Percentiles rank a stretch among this genome's conserved stretches.
Evolutionary conservation across 2,329 filamentous ascomycete genomes (phyloP).

Genomic region (Tolypocladium endophyticum): DNA sequence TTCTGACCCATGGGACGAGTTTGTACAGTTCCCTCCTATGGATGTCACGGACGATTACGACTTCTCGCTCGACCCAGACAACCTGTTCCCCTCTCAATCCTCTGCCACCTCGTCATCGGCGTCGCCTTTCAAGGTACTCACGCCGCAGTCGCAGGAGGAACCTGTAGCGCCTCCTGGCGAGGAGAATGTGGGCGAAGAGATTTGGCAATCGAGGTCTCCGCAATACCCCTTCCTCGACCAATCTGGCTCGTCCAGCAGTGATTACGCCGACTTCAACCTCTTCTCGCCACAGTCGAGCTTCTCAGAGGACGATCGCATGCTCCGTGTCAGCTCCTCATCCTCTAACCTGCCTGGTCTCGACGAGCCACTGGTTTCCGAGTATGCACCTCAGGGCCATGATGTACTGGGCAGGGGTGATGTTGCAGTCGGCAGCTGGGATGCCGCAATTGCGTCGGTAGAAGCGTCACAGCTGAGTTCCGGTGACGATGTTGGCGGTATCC

Average conservation of each 20-base stretch:
- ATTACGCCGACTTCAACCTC: slow-evolving; percentile 46
- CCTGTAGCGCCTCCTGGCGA: slow-evolving; percentile 3
- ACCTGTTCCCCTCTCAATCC: slow-evolving; percentile 28
- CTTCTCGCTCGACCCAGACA: slow-evolving; percentile 33
- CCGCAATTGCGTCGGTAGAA: neutral
- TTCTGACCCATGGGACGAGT: slow-evolving; percentile 33
- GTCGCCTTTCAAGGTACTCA: slow-evolving; percentile 13
- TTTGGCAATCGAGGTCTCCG: slow-evolving; percentile 1
- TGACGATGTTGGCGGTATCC: neutral
- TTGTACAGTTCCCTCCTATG: slow-evolving; percentile 30
- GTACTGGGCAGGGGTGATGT: neutral
- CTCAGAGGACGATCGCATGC: slow-evolving; percentile 37
- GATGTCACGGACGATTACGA: slow-evolving; percentile 29
- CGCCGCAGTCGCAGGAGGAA: slow-evolving; percentile 15
- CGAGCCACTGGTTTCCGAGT: slow-evolving; percentile 2
- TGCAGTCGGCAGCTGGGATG: neutral
- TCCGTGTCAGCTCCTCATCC: slow-evolving; percentile 13
- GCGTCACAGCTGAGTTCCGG: neutral
- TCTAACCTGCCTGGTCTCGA: slow-evolving; percentile 3
- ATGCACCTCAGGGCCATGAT: neutral
- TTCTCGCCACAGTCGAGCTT: slow-evolving; percentile 39
- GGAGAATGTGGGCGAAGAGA: slow-evolving; percentile 2
- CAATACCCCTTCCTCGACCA: slow-evolving; percentile 28
- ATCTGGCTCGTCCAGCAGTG: slow-evolving; percentile 7
- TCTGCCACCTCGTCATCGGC: slow-evolving; percentile 15